Percentiles rank a stretch among this genome's conserved stretches.
Conservation (phyloP, 2,329 filamentous ascomycete genomes). For the Clonostachys solani region DNA sequence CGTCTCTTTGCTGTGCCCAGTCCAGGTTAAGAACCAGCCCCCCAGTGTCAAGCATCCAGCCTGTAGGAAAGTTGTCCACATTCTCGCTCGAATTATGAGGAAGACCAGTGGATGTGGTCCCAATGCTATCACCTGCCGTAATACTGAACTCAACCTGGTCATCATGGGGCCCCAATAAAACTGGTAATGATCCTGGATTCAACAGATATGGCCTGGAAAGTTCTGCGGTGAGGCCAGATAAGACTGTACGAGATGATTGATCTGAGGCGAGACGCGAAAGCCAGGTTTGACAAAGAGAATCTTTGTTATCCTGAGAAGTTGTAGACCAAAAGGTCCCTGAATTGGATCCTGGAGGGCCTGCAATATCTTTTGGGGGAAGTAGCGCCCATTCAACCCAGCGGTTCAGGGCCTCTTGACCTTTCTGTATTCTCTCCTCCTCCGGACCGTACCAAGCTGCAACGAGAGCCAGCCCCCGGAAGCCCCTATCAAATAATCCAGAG, state of each 20-base stretch:
- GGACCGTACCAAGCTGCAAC: conserved; percentile 5
- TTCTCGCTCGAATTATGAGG: conserved; percentile 16
- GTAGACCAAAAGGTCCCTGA: neutral
- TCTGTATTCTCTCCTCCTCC: neutral
- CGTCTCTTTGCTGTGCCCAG: conserved; percentile 35
- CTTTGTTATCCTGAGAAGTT: neutral
- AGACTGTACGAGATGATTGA: neutral
- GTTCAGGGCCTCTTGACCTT: conserved; percentile 1
- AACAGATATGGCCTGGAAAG: conserved; percentile 21
- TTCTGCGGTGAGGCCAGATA: conserved; percentile 2
- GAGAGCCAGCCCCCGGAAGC: conserved; percentile 1
- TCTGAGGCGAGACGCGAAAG: neutral
- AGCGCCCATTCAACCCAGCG: conserved; percentile 3
- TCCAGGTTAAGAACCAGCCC: conserved; percentile 47
- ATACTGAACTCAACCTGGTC: conserved; percentile 22
- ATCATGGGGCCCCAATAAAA: conserved; percentile 23
- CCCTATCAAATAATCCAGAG: conserved; percentile 3
- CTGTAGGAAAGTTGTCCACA: conserved; percentile 21
- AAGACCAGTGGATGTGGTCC: conserved; percentile 16
- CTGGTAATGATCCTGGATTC: conserved; percentile 17
- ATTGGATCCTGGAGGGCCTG: conserved; percentile 10
- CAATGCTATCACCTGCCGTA: conserved; percentile 16
- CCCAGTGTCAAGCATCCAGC: conserved; percentile 51
- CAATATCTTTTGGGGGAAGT: conserved; percentile 3
- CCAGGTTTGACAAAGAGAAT: neutral